Conservation (phyloP, 1,284 basidiomycete species). For the Moniliella sp. region DNA sequence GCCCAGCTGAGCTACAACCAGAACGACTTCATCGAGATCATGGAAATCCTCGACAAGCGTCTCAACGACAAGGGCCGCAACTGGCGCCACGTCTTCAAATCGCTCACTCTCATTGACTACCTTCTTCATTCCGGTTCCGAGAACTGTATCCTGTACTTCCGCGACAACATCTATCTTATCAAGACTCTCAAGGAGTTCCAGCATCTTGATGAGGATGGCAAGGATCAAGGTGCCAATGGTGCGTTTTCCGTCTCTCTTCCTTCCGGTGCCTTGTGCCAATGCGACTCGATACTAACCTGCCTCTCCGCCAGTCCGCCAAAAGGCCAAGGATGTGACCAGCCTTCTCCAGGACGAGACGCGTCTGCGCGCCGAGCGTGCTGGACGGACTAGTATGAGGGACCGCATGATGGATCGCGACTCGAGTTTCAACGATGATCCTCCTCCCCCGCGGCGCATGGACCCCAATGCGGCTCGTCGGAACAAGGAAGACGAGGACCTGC, state of each 20-base stretch:
- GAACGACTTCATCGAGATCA: slow-evolving; percentile 94
- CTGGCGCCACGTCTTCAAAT: slow-evolving; percentile 99
- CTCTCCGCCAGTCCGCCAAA: too few relatives aligned
- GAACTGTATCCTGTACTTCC: slow-evolving; percentile 93
- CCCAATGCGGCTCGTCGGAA: slow-evolving; percentile 17
- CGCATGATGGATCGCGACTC: slow-evolving; percentile 52
- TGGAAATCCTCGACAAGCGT: slow-evolving; percentile 99
- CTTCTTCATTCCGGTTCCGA: slow-evolving; percentile 86
- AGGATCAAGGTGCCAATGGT: slow-evolving; percentile 87
- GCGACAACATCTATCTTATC: slow-evolving; percentile 87
- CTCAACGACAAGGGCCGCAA: slow-evolving; percentile 99
- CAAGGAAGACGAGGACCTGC: slow-evolving; percentile 40
- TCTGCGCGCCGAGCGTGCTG: slow-evolving; percentile 61
- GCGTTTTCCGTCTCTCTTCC: not conserved
- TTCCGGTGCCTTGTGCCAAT: not conserved
- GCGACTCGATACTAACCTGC: slow-evolving; percentile 1
- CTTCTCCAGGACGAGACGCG: slow-evolving; percentile 71
- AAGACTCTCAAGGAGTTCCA: slow-evolving; percentile 99
- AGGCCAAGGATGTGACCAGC: slow-evolving; percentile 96
- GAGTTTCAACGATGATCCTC: slow-evolving; percentile 57
- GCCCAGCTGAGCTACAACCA: slow-evolving; percentile 94
- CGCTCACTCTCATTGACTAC: slow-evolving; percentile 85
- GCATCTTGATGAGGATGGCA: slow-evolving; percentile 77
- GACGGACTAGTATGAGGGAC: slow-evolving; percentile 75
- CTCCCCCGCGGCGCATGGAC: slow-evolving; percentile 52